A percentile compares a stretch with the other conserved stretches of the same genome.
phyloP scores from a whole-genome alignment of 352 stramenopile genomes.

The Globisporangium carolinianum region DNA sequence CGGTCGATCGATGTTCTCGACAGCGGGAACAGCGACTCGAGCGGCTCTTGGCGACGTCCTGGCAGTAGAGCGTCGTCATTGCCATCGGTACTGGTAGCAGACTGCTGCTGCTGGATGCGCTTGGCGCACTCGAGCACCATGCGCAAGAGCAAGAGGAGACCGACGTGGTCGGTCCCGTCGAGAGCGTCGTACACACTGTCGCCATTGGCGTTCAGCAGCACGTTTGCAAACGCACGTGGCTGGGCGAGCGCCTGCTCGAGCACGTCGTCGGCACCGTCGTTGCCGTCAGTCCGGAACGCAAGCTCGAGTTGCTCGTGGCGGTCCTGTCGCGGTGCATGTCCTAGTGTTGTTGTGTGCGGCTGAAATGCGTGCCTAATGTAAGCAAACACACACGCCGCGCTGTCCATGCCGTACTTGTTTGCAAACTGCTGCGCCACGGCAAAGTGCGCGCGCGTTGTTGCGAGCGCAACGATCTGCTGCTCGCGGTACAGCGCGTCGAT shows the following conservation, averaged over 20 bases:
- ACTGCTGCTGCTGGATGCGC: conserved; percentile 14
- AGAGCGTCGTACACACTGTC: conserved; percentile 49
- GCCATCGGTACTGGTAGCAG: background rate
- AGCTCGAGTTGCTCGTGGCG: conserved; percentile 65
- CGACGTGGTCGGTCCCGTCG: conserved; percentile 60
- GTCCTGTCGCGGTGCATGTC: background rate
- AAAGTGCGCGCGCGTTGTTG: conserved; percentile 44
- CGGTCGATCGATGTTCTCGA: conserved; percentile 44
- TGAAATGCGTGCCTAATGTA: conserved; percentile 54
- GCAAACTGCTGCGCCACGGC: conserved; percentile 45
- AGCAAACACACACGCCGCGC: conserved; percentile 49
- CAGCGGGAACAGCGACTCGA: conserved; percentile 32
- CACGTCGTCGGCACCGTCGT: conserved; percentile 33
- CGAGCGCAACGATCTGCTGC: conserved; percentile 37
- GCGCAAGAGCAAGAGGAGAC: conserved; percentile 52
- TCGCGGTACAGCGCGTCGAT: conserved; percentile 41
- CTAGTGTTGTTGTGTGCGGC: background rate
- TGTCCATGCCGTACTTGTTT: conserved; percentile 58
- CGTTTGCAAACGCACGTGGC: conserved; percentile 43
- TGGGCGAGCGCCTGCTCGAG: conserved; percentile 57
- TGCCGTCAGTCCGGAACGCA: conserved; percentile 30
- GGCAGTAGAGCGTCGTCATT: background rate
- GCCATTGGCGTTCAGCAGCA: conserved; percentile 29
- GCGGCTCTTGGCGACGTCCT: background rate
- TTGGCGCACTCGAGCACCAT: conserved; percentile 79